Evolutionary conservation across 2,329 filamentous ascomycete genomes (phyloP).

Genomic region (Aureobasidium sp.): DNA sequence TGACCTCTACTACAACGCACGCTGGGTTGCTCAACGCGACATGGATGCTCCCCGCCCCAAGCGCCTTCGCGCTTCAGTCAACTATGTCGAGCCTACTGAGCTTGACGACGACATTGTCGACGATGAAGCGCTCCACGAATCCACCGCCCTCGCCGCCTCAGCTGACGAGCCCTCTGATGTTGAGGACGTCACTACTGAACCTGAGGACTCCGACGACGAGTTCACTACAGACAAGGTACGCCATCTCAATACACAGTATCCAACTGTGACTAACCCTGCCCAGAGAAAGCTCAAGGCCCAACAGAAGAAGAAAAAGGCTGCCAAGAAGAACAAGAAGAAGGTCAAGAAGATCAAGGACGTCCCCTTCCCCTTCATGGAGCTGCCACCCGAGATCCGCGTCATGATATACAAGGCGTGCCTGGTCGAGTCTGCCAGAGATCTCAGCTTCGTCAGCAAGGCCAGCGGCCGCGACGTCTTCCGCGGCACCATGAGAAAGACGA

Average conservation of each 20-base stretch:
- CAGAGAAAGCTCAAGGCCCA: background rate
- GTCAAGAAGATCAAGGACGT: slow-evolving; percentile 5
- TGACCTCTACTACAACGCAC: background rate
- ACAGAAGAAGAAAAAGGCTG: background rate
- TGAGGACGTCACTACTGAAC: background rate
- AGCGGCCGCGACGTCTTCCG: background rate
- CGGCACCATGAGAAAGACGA: background rate
- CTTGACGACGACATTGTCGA: background rate
- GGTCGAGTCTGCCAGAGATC: background rate
- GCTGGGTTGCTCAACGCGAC: background rate
- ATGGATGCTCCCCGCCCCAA: background rate
- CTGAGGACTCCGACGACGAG: background rate
- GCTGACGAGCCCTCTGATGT: background rate
- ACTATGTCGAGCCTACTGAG: background rate
- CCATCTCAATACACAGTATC: background rate
- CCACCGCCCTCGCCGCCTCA: background rate
- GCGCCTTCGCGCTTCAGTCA: background rate
- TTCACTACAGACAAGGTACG: slow-evolving; percentile 2
- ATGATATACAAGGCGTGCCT: slow-evolving; percentile 8
- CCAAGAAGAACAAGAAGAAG: background rate
- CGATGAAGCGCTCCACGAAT: background rate
- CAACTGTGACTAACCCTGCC: background rate
- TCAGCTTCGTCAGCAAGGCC: background rate
- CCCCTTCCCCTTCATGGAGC: slow-evolving; percentile 2
- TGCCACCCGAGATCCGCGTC: slow-evolving; percentile 2